Evolutionary conservation across 2,329 filamentous ascomycete species (phyloP).

Genomic region (Trichoderma gracile): DNA sequence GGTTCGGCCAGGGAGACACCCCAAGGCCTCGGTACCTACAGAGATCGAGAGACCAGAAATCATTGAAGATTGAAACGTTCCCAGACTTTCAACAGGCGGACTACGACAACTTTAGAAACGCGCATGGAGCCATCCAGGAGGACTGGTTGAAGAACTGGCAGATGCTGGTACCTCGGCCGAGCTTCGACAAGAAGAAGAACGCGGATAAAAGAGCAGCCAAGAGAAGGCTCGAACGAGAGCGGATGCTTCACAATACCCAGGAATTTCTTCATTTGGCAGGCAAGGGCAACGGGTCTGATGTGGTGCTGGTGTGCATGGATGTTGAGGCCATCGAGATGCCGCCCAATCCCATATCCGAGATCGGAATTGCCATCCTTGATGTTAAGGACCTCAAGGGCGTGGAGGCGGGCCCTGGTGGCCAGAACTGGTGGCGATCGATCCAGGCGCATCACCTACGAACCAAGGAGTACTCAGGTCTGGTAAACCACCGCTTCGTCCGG

Average conservation of each 20-base stretch:
- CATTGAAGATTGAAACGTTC: slow-evolving; percentile 36
- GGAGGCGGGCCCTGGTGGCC: slow-evolving; percentile 61
- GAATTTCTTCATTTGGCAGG: slow-evolving; percentile 65
- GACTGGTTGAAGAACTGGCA: slow-evolving; percentile 28
- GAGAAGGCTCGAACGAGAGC: slow-evolving; percentile 52
- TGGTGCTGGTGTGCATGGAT: slow-evolving; percentile 76
- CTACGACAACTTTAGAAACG: slow-evolving; percentile 33
- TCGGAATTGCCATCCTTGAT: slow-evolving; percentile 82
- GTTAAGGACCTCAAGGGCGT: slow-evolving; percentile 56
- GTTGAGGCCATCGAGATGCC: slow-evolving; percentile 76
- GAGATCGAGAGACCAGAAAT: slow-evolving; percentile 48
- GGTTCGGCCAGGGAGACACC: slow-evolving; percentile 60
- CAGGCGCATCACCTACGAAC: slow-evolving; percentile 75
- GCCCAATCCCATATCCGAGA: slow-evolving; percentile 71
- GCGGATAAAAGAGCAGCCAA: slow-evolving; percentile 49
- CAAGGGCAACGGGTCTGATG: slow-evolving; percentile 24
- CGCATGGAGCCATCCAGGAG: slow-evolving; percentile 4
- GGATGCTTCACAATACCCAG: slow-evolving; percentile 64
- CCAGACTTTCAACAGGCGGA: slow-evolving; percentile 43
- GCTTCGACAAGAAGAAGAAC: slow-evolving; percentile 43
- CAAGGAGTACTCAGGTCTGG: slow-evolving; percentile 63
- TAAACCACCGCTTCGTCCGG: slow-evolving; percentile 67
- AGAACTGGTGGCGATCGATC: slow-evolving; percentile 68
- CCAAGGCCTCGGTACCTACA: slow-evolving; percentile 70
- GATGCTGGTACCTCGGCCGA: slow-evolving; percentile 29